Evolutionary conservation across 768 basidiomycete species (phyloP).

Genomic region (Mycena vulgaris): DNA sequence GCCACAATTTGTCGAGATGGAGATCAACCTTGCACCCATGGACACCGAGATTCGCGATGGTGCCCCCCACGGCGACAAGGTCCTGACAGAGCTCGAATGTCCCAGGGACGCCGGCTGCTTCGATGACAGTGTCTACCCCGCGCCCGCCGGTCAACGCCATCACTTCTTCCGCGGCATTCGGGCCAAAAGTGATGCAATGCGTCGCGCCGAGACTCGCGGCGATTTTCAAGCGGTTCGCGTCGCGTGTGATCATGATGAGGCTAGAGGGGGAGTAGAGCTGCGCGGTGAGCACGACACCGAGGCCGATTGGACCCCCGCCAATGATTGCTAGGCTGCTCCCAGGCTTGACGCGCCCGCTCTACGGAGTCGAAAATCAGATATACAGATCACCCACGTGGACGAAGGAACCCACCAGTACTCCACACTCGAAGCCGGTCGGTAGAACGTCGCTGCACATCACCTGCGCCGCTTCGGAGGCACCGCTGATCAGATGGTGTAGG

Average conservation of each 20-base stretch:
- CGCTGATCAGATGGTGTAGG: slow-evolving; percentile 31
- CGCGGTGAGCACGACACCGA: slow-evolving; percentile 38
- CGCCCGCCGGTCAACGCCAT: slow-evolving; percentile 42
- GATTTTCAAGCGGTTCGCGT: slow-evolving; percentile 35
- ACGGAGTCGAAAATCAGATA: not conserved
- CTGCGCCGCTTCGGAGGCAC: slow-evolving; percentile 35
- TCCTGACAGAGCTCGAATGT: slow-evolving; percentile 45
- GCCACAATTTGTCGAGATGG: slow-evolving; percentile 45
- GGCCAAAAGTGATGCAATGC: slow-evolving; percentile 38
- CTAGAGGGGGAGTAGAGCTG: slow-evolving; percentile 41
- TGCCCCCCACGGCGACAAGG: slow-evolving; percentile 43
- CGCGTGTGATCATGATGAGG: slow-evolving; percentile 41
- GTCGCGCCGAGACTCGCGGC: slow-evolving; percentile 42
- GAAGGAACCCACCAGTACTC: slow-evolving; percentile 35
- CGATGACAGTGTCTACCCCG: slow-evolving; percentile 44
- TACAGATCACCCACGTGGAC: not conserved
- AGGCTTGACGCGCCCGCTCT: slow-evolving; percentile 41
- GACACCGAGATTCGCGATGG: slow-evolving; percentile 46
- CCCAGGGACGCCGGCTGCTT: slow-evolving; percentile 43
- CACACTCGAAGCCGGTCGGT: slow-evolving; percentile 45
- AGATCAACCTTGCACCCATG: slow-evolving; percentile 41
- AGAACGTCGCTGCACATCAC: slow-evolving; percentile 44
- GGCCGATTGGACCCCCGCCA: slow-evolving; percentile 44
- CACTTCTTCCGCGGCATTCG: slow-evolving; percentile 36
- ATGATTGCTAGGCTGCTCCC: slow-evolving; percentile 42